These are phyloP conservation scores for Saccharomyces hybrid DNA, from an alignment of 1,139 yeast genomes.

Conservation along the genomic window DNA sequence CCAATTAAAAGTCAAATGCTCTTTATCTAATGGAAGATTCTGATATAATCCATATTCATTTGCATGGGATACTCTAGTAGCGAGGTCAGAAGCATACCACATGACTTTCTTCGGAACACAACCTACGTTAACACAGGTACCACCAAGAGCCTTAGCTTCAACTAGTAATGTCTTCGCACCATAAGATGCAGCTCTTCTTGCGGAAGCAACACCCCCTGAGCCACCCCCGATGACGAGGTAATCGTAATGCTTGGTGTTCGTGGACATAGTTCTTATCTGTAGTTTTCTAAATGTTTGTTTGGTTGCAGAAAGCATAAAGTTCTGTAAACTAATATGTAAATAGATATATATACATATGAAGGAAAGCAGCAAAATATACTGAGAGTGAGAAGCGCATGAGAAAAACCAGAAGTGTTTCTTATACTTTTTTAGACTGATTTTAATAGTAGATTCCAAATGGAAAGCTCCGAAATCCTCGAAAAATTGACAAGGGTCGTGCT, in stretches of 20 bases:
- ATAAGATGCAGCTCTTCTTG: constrained; percentile 89
- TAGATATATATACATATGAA: too few relatives aligned
- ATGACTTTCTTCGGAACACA: constrained; percentile 98
- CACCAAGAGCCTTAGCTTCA: constrained; percentile 81
- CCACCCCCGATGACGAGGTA: constrained; percentile 98
- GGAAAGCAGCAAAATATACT: neutral
- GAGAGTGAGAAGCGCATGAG: neutral
- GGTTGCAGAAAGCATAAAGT: constrained; percentile 2
- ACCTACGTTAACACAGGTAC: constrained; percentile 98
- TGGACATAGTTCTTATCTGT: constrained; percentile 10
- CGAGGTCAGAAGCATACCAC: constrained; percentile 96
- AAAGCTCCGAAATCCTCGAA: neutral
- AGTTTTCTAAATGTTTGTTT: constrained; percentile 1
- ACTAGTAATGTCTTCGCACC: constrained; percentile 83
- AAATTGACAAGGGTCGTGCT: neutral
- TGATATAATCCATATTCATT: constrained; percentile 70
- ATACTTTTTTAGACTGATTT: neutral
- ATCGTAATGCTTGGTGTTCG: constrained; percentile 50
- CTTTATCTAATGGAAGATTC: constrained; percentile 45
- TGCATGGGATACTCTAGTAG: constrained; percentile 65
- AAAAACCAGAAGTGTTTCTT: neutral
- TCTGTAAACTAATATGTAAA: neutral
- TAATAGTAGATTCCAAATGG: neutral
- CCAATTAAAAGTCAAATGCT: constrained; percentile 62
- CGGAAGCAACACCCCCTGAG: constrained; percentile 98